A percentile compares a stretch with the other conserved stretches of the same genome.
These are phyloP conservation scores for Sporothrix mexicana DNA, from an alignment of 2,329 filamentous ascomycete species.

Conservation along the genomic window DNA sequence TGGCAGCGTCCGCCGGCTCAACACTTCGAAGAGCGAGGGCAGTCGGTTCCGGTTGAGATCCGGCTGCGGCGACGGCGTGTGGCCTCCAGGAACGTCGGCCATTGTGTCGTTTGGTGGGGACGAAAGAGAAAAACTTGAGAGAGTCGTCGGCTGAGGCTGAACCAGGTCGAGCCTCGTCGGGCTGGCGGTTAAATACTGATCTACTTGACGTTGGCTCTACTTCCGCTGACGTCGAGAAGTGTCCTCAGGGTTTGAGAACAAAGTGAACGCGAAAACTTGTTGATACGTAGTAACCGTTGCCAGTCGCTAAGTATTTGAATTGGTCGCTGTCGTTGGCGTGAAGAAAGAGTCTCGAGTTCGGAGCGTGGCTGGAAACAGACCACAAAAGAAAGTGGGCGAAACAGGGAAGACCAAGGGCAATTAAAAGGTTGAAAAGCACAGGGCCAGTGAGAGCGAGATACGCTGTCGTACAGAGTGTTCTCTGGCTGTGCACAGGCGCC, in stretches of 20 bases:
- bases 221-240: neutral
- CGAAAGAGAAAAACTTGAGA: neutral
- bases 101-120: slow-evolving; percentile 40
- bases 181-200: slow-evolving; percentile 2
- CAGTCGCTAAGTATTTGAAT: neutral
- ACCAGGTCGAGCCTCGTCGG: neutral
- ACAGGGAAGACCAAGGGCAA: neutral
- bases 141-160: neutral
- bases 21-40: slow-evolving; percentile 92
- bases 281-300: neutral
- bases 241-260: neutral
- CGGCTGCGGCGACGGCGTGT: slow-evolving; percentile 60
- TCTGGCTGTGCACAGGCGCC: neutral
- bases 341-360: neutral
- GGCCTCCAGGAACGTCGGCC: slow-evolving; percentile 44
- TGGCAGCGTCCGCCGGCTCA: slow-evolving; percentile 90
- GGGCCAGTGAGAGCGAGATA: neutral
- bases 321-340: neutral
- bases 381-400: neutral
- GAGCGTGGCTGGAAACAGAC: slow-evolving; percentile 12
- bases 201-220: neutral
- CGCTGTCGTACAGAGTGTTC: neutral
- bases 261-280: neutral
- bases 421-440: slow-evolving; percentile 12
- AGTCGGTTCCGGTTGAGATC: slow-evolving; percentile 78